Evolutionary conservation across 495 filamentous ascomycete species (phyloP).

Genomic region (Penicillium subrubescens): DNA sequence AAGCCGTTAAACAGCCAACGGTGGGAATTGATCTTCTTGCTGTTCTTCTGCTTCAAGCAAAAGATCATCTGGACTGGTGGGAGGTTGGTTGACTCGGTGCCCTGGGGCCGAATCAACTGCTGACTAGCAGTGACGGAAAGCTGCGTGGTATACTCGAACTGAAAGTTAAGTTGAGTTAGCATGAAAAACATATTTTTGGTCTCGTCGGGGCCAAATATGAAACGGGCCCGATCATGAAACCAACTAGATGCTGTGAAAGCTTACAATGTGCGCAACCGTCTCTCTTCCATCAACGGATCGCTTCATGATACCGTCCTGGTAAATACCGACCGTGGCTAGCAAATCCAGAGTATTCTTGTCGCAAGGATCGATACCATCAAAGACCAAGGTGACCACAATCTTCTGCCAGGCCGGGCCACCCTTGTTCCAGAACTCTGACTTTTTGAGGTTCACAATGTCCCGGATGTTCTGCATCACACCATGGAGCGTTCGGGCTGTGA

Average conservation of each 20-base stretch:
- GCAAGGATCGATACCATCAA: slow-evolving; percentile 95
- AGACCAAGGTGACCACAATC: slow-evolving; percentile 93
- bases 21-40: slow-evolving; percentile 99
- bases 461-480: slow-evolving; percentile 98
- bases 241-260: slow-evolving; percentile 17
- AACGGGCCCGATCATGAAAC: not conserved
- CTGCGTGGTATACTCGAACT: slow-evolving; percentile 99
- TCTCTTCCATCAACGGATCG: slow-evolving; percentile 95
- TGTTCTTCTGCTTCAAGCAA: slow-evolving; percentile 98
- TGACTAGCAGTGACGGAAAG: slow-evolving; percentile 95
- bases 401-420: slow-evolving; percentile 99
- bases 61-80: slow-evolving; percentile 98
- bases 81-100: slow-evolving; percentile 78
- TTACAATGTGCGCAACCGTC: slow-evolving; percentile 86
- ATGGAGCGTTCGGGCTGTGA: slow-evolving; percentile 89
- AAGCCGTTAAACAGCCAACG: slow-evolving; percentile 98
- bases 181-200: not conserved
- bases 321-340: slow-evolving; percentile 90
- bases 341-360: slow-evolving; percentile 96
- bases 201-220: not conserved
- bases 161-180: not conserved
- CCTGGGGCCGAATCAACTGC: slow-evolving; percentile 88
- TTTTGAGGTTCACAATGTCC: slow-evolving; percentile 97
- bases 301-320: slow-evolving; percentile 98
- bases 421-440: slow-evolving; percentile 99